Base-by-base conservation (phyloP, 805 yeast species). In the Saccharomyces kudriavzevii region DNA sequence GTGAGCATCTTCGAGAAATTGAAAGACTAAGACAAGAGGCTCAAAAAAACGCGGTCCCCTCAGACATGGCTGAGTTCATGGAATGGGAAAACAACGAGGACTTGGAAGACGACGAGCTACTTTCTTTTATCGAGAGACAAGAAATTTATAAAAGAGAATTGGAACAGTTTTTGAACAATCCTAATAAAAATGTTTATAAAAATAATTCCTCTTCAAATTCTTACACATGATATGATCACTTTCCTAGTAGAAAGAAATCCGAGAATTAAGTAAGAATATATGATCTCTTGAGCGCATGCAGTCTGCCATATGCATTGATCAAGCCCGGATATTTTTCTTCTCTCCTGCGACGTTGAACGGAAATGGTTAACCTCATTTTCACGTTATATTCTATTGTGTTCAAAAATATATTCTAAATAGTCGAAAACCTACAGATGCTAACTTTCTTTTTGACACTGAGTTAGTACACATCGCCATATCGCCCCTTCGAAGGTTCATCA, bases 91-190 rank as follows among this genome's bases (percentile, higher is more conserved):
- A 28, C 61, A 61, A 47, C 56, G 54, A 20, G 30, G 55, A 58
- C 28, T 45, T 59, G 17, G 65, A 60, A 14, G 70, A 67, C 50
- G 65, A 65, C 20, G 70, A 66, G n/a, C 48, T 67, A 43, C 50
- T 68, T 13, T 52, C 54, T 5, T 57, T 55, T 27, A 24, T 65
- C 4, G 61, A 59, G n/a, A 51, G 54, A 13, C 54, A 52, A 17
- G 61, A 57, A 20, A 48, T 48, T 14, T 54, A 52, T 49, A 62
- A 62, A 48, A 43, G 49, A n/a, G 66, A 64, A 50, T 40, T 62
- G 11, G 62, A 64, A 30, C 50, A 56, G 9, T 22, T 62, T 45
- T 49, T 64, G 52, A 29, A 27, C 35, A 45, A 45, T 10, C 11
- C 17, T 45, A 24, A 45, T 24, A 45, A n/a, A 24, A 45, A 45